phyloP scores from a whole-genome alignment of 2,329 filamentous ascomycete genomes.

The Fusarium veterinarium region DNA sequence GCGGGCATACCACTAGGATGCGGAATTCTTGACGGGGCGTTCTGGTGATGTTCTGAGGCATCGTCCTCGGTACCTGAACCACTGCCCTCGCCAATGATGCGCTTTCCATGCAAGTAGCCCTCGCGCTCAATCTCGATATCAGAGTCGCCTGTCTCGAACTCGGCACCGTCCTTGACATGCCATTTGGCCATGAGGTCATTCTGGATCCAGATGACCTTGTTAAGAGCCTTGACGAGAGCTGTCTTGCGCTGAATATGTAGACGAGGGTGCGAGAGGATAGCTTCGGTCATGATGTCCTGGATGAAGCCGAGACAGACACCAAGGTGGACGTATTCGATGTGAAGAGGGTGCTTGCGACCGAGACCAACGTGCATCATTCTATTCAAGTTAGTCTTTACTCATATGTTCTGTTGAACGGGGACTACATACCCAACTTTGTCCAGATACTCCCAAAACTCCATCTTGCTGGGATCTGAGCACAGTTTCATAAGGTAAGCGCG shows the following conservation, averaged over 20 bases:
- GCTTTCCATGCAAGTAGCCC: conserved; percentile 73
- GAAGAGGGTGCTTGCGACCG: conserved; percentile 76
- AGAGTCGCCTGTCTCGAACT: conserved; percentile 61
- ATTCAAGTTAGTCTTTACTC: background rate
- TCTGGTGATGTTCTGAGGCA: conserved; percentile 30
- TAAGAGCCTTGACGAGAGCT: conserved; percentile 78
- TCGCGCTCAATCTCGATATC: conserved; percentile 68
- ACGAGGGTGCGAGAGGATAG: conserved; percentile 77
- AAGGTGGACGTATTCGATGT: conserved; percentile 85
- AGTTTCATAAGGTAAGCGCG: conserved; percentile 80
- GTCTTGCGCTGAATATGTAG: conserved; percentile 76
- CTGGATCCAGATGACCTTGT: conserved; percentile 89
- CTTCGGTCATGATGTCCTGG: conserved; percentile 81
- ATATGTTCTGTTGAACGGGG: background rate
- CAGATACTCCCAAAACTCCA: conserved; percentile 86
- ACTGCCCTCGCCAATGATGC: conserved; percentile 59
- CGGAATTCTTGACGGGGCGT: conserved; percentile 20
- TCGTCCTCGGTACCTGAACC: conserved; percentile 35
- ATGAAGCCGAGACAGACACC: conserved; percentile 78
- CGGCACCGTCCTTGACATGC: conserved; percentile 77
- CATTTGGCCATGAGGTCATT: conserved; percentile 89
- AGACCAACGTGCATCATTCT: conserved; percentile 85
- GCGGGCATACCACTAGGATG: conserved; percentile 29
- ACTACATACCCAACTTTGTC: conserved; percentile 79
- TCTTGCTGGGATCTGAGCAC: conserved; percentile 78